Conservation (phyloP, 768 basidiomycete genomes). For the Mycena latifolia region DNA sequence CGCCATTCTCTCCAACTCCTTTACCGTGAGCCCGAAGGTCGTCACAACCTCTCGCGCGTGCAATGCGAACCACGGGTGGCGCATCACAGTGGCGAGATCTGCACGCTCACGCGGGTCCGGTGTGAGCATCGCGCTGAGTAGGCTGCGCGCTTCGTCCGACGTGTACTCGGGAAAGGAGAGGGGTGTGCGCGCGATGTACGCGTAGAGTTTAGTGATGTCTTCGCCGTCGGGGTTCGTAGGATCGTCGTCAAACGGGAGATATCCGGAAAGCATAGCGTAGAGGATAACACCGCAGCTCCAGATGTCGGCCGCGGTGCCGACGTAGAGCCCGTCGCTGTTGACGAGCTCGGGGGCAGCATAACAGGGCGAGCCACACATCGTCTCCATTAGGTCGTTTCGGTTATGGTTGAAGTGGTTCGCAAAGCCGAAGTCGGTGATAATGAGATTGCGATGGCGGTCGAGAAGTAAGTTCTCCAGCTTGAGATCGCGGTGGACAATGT, state of each 20-base stretch:
- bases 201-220: constrained; percentile 98
- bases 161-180: constrained; percentile 97
- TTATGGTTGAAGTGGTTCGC: constrained; percentile 88
- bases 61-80: constrained; percentile 85
- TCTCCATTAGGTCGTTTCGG: constrained; percentile 96
- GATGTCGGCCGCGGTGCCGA: constrained; percentile 98
- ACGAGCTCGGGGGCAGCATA: constrained; percentile 99
- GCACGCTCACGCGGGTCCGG: constrained; percentile 88
- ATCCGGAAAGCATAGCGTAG: constrained; percentile 96
- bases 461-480: constrained; percentile 80
- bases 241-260: constrained; percentile 98
- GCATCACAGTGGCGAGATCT: constrained; percentile 83
- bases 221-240: constrained; percentile 98
- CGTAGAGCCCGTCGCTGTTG: constrained; percentile 95
- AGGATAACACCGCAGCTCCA: constrained; percentile 97
- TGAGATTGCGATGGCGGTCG: constrained; percentile 32
- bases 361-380: constrained; percentile 96
- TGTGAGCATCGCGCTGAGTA: constrained; percentile 93
- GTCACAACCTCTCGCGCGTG: constrained; percentile 52
- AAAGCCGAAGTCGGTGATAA: constrained; percentile 44
- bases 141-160: constrained; percentile 82
- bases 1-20: constrained; percentile 83
- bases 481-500: constrained; percentile 84
- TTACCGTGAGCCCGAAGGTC: constrained; percentile 77
- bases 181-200: constrained; percentile 97